Evolutionary conservation across 768 basidiomycete species (phyloP).

Genomic region (Plicaturopsis crispa): DNA sequence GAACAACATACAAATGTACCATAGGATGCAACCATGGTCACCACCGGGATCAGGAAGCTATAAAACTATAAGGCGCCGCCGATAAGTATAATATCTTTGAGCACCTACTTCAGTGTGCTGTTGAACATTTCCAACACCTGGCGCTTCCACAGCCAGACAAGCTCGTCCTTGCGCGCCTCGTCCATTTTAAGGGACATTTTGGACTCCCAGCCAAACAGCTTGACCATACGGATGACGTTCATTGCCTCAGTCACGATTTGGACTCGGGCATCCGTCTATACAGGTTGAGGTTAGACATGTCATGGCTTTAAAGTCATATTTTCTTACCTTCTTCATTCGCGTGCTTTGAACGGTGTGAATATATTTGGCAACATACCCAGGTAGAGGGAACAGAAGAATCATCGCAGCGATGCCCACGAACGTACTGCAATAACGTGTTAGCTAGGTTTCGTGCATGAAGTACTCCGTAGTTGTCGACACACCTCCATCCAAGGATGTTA

Average conservation of each 20-base stretch:
- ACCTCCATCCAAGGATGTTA: conserved; percentile 39
- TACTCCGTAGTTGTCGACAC: conserved; percentile 20
- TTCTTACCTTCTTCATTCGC: conserved; percentile 35
- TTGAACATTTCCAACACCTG: conserved; percentile 43
- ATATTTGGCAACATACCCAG: conserved; percentile 44
- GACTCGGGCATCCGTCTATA: conserved; percentile 51
- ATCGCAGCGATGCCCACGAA: conserved; percentile 51
- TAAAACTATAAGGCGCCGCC: not conserved
- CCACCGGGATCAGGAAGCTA: conserved; percentile 53
- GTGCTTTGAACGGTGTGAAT: conserved; percentile 40
- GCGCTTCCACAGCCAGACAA: conserved; percentile 43
- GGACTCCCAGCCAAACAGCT: conserved; percentile 64
- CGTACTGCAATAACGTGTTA: conserved; percentile 26
- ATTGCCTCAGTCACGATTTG: conserved; percentile 53
- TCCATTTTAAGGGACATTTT: conserved; percentile 44
- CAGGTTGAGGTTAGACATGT: conserved; percentile 33
- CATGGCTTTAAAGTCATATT: conserved; percentile 13
- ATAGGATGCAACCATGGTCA: conserved; percentile 62
- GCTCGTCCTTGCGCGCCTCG: conserved; percentile 54
- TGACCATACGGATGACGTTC: conserved; percentile 58
- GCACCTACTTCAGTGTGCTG: conserved; percentile 32
- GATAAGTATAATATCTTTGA: not conserved
- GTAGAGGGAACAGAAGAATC: conserved; percentile 47
- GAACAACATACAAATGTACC: conserved; percentile 40
- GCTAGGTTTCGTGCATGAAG: not conserved